Evolutionary conservation across 305 asterid species (phyloP).

Genomic region (Caryopteris hybrid): DNA sequence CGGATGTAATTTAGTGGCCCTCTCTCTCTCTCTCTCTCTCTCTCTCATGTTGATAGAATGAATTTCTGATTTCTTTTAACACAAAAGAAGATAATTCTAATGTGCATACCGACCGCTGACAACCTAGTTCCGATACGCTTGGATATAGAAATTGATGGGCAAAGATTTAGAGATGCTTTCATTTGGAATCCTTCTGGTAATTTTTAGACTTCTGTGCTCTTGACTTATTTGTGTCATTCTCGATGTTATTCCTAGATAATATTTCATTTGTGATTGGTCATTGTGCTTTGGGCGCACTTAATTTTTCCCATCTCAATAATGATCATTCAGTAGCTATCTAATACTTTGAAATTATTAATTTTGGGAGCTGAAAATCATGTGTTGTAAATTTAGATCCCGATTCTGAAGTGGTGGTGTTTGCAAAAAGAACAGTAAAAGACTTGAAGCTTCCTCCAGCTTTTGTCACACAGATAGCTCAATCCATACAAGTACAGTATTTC

Average conservation of each 20-base stretch:
- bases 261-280: too few relatives aligned
- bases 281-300: too few relatives aligned
- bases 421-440: conserved; percentile 88
- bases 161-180: conserved; percentile 78
- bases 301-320: too few relatives aligned
- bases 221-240: too few relatives aligned
- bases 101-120: conserved; percentile 78
- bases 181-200: conserved; percentile 91
- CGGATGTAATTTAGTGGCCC: conserved; percentile 50
- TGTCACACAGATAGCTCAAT: conserved; percentile 85
- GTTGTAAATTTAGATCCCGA: conserved; percentile 60
- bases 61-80: too few relatives aligned
- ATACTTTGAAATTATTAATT: too few relatives aligned
- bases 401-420: conserved; percentile 79
- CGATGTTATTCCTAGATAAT: too few relatives aligned
- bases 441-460: conserved; percentile 92
- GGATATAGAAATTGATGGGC: conserved; percentile 88
- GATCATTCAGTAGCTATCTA: too few relatives aligned
- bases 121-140: conserved; percentile 82
- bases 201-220: too few relatives aligned
- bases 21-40: neutral
- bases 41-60: too few relatives aligned
- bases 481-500: conserved; percentile 61
- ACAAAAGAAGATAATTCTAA: neutral
- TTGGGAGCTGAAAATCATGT: conserved; percentile 8